Evolutionary conservation across 306 rosid species (phyloP), one percentile per base, ranked within the genome.

Genomic region (Calophaca sinica): DNA sequence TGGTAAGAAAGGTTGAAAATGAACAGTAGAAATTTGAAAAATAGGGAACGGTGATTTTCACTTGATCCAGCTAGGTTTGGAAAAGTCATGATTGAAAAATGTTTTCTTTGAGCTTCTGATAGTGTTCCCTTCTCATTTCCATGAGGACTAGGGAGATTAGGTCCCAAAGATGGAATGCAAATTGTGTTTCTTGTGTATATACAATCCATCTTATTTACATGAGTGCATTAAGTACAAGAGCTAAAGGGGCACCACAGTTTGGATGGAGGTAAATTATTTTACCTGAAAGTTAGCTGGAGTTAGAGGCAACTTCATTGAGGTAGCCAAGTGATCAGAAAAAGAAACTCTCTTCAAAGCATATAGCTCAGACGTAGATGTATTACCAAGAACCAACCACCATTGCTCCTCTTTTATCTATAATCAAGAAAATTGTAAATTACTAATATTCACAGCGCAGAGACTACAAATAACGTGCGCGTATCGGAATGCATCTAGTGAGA

Each of bases 381-480:
- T 91, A 31, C 97, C 96, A 53, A 94, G 96, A 80, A 94, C 76
- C 82, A 94, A 83, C 98, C 97, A 94, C 98, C 98, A 94, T 76
- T 91, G 96, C 76, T 94, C 98, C 68, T 86, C 91, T 91, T 94
- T 94, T 55, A 94, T 84, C 98, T 94, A 90, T 42, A 62, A 29
- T 31, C 35, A 55, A 68, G 54, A 61, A 20, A 70, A 66, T 14
- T 42, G 33, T 28, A 31, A 69, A 75, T 58, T 73, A 62, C 44
- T 69, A 59, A 59, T 38, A 42, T 66, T 58, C 9, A 41, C 11
- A 3, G 7, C n/a, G 58, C 39, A 59, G 31, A 58, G 31, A 68
- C 61, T n/a, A 69, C 70, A 70, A 70, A 63, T 15, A 53, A 38
- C 14, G 65, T 60, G 44, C 28, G 38, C 2, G 5, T 11, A 45